phyloP scores from a whole-genome alignment of 73 alveolate species.

The Paramecium caudatum region DNA sequence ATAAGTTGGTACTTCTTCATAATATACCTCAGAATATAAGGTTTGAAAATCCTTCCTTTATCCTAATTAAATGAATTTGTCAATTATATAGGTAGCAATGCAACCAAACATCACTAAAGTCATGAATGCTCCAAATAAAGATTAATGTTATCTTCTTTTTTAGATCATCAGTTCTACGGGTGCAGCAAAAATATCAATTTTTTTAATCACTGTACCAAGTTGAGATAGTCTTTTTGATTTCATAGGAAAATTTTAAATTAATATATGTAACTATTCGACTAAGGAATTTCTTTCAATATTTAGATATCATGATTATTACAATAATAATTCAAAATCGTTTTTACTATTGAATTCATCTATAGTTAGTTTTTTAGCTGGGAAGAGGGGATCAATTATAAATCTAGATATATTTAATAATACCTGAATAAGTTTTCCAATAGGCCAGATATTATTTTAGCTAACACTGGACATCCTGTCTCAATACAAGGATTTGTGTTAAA shows the following conservation, averaged over 20 bases:
- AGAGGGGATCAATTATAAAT: slow-evolving; percentile 73
- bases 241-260: too few species aligned
- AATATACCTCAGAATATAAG: slow-evolving; percentile 19
- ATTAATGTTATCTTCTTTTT: slow-evolving; percentile 11
- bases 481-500: slow-evolving; percentile 98
- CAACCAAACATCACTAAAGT: slow-evolving; percentile 19
- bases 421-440: slow-evolving; percentile 70
- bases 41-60: slow-evolving; percentile 31
- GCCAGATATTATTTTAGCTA: slow-evolving; percentile 83
- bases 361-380: slow-evolving; percentile 62
- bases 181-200: not conserved
- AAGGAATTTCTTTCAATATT: too few species aligned
- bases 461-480: slow-evolving; percentile 92
- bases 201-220: too few species aligned
- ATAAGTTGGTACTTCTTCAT: slow-evolving; percentile 9
- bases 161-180: slow-evolving; percentile 40
- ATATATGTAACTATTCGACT: too few species aligned
- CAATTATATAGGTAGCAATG: not conserved
- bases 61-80: slow-evolving; percentile 35
- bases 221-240: too few species aligned
- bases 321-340: slow-evolving; percentile 53
- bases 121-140: slow-evolving; percentile 28
- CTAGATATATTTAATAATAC: slow-evolving; percentile 29
- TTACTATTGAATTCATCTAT: slow-evolving; percentile 62
- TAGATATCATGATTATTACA: slow-evolving; percentile 31